Percentiles rank a stretch among this genome's conserved stretches.
phyloP scores from a whole-genome alignment of 495 filamentous ascomycete genomes.

The Trichocladium uniseriatum region DNA sequence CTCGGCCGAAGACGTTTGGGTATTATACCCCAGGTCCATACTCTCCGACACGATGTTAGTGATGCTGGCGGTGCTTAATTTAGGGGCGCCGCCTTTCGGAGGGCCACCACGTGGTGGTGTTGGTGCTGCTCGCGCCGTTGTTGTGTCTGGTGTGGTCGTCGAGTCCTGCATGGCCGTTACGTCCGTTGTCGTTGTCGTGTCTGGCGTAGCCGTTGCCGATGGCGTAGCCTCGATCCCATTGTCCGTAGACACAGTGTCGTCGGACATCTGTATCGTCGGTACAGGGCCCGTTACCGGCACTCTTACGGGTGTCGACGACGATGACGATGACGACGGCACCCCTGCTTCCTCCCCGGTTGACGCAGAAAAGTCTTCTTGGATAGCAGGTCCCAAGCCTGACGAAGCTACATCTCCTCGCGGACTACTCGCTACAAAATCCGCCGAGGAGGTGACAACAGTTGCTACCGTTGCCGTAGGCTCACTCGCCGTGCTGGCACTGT shows the following conservation, averaged over 20 bases:
- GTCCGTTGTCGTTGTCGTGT: background rate
- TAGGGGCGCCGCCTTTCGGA: background rate
- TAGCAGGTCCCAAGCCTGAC: background rate
- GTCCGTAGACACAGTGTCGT: too few species aligned
- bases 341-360: slow-evolving; percentile 8
- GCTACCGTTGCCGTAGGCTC: background rate
- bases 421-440: background rate
- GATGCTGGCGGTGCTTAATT: background rate
- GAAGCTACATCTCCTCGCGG: background rate
- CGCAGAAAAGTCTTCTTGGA: background rate
- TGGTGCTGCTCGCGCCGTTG: background rate
- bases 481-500: background rate
- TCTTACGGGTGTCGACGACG: too few species aligned
- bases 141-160: background rate
- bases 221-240: too few species aligned
- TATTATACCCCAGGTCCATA: slow-evolving; percentile 3
- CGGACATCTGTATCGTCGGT: too few species aligned
- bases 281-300: too few species aligned
- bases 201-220: background rate
- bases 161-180: background rate
- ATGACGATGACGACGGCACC: slow-evolving; percentile 13
- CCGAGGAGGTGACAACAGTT: background rate
- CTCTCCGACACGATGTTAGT: background rate
- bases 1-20: background rate
- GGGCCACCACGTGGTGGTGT: slow-evolving; percentile 5